Evolutionary conservation across 169 alveolate genomes (phyloP).

Genomic region (Miamiensis avidus): DNA sequence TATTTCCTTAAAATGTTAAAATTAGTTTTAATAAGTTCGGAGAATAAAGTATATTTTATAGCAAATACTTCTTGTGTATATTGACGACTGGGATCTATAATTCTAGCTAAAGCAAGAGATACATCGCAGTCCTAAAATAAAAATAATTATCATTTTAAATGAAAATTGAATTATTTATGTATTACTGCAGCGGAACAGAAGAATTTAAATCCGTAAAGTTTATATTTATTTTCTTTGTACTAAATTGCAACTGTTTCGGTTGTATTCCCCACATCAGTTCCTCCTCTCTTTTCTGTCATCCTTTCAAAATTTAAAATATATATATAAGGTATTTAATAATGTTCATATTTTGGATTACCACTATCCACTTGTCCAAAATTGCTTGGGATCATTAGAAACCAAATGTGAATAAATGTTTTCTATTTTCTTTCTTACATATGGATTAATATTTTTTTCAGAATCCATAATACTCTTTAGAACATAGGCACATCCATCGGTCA

Average conservation of each 20-base stretch:
- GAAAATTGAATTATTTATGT: too few relatives aligned
- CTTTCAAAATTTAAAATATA: constrained; percentile 15
- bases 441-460: neutral
- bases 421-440: constrained; percentile 1
- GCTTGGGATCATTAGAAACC: constrained; percentile 42
- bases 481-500: constrained; percentile 86
- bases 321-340: neutral
- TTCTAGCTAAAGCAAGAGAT: constrained; percentile 73
- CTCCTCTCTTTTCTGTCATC: constrained; percentile 88
- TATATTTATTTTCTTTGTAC: constrained; percentile 27
- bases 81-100: constrained; percentile 49
- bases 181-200: constrained; percentile 70
- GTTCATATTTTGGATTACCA: neutral
- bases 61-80: constrained; percentile 24
- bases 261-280: constrained; percentile 73
- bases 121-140: constrained; percentile 63
- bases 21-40: neutral
- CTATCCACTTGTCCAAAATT: constrained; percentile 79
- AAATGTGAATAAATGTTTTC: constrained; percentile 38
- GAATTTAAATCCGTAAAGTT: constrained; percentile 79
- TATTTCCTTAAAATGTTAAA: constrained; percentile 27
- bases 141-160: too few relatives aligned
- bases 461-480: constrained; percentile 44
- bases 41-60: neutral
- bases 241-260: constrained; percentile 63